Percentiles rank a stretch among this genome's conserved stretches.
Evolutionary conservation across 179 eudicot species (phyloP).

Genomic region (Pouteria campechiana): DNA sequence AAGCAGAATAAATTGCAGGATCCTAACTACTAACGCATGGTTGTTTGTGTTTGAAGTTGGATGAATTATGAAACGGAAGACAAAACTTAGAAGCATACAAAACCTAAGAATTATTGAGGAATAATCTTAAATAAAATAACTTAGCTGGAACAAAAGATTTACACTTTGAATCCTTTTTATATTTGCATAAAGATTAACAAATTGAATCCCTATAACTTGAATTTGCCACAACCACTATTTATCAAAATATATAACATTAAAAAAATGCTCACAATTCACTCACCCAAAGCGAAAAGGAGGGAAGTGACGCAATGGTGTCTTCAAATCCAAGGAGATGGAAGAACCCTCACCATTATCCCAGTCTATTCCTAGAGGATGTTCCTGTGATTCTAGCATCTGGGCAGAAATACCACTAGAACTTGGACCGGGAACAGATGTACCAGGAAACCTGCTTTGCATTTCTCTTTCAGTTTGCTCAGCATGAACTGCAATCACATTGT

Average conservation of each 20-base stretch:
- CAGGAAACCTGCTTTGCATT: constrained; percentile 31
- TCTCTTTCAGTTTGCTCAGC: constrained; percentile 48
- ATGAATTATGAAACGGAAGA: no score
- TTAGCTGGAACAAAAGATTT: no score
- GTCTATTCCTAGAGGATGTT: constrained; percentile 39
- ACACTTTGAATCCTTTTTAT: no score
- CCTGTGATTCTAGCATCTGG: constrained; percentile 61
- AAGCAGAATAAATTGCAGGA: no score
- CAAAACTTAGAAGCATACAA: no score
- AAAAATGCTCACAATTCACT: constrained; percentile 13
- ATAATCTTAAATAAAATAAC: no score
- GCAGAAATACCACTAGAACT: constrained; percentile 32
- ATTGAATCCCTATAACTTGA: no score
- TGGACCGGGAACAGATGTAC: constrained; percentile 50
- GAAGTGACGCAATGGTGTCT: constrained; percentile 89
- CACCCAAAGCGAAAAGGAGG: constrained; percentile 99
- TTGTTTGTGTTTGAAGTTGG: no score
- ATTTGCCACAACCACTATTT: no score
- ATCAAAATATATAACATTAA: neutral
- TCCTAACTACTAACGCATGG: no score
- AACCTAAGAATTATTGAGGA: no score
- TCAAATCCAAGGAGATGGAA: constrained; percentile 78
- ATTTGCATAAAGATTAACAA: no score
- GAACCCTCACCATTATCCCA: constrained; percentile 77
- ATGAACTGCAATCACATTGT: constrained; percentile 22